A percentile compares a stretch with the other conserved stretches of the same genome.
phyloP scores from a whole-genome alignment of 805 yeast genomes.

The Vanderwaltozyma tropicalis region DNA sequence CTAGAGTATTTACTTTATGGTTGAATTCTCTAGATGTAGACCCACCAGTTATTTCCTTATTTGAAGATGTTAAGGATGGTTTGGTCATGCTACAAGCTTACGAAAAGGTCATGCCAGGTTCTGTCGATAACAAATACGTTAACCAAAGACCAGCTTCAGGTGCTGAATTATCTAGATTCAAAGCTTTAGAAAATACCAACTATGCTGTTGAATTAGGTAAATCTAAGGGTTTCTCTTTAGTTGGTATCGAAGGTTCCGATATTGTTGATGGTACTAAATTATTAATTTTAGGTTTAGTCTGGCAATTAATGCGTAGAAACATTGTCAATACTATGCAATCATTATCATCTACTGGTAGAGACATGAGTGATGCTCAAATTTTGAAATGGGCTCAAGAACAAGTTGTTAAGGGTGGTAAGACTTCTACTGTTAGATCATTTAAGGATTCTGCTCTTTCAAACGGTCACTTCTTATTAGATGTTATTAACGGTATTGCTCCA shows the following conservation, averaged over 20 bases:
- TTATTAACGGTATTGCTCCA: constrained; percentile 87
- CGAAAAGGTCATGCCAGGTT: constrained; percentile 91
- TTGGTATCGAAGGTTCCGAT: constrained; percentile 97
- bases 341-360: constrained; percentile 62
- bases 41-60: constrained; percentile 82
- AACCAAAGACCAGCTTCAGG: constrained; percentile 78
- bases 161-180: constrained; percentile 73
- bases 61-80: constrained; percentile 94
- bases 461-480: constrained; percentile 79
- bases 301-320: constrained; percentile 98
- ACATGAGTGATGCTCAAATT: constrained; percentile 74
- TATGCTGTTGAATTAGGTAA: constrained; percentile 97
- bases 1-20: constrained; percentile 96
- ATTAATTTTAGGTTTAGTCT: constrained; percentile 82
- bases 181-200: constrained; percentile 94
- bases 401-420: constrained; percentile 76
- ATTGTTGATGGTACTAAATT: constrained; percentile 88
- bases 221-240: constrained; percentile 82
- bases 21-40: constrained; percentile 92
- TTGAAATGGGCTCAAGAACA: constrained; percentile 88
- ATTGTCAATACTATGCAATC: constrained; percentile 73
- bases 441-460: constrained; percentile 66
- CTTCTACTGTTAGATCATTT: constrained; percentile 67
- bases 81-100: constrained; percentile 80
- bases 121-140: constrained; percentile 66